These are phyloP conservation scores for Melanogaster broomeanus DNA, from an alignment of 768 basidiomycete genomes.

Conservation along the genomic window DNA sequence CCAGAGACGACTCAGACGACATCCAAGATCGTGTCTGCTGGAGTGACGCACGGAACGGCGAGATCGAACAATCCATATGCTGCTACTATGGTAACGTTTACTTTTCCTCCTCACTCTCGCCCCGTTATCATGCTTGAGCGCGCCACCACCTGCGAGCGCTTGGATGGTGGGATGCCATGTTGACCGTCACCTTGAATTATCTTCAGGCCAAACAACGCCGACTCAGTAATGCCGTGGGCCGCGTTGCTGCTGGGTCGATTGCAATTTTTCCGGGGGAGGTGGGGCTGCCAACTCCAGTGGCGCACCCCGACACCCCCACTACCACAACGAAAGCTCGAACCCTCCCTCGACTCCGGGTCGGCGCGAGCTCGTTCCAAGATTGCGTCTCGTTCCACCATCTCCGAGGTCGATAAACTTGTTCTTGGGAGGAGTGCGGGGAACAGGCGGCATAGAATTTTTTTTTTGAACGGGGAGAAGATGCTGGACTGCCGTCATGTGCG, in stretches of 20 bases:
- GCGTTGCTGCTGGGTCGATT: conserved; percentile 58
- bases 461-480: no score
- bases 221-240: conserved; percentile 44
- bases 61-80: conserved; percentile 39
- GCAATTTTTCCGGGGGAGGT: conserved; percentile 38
- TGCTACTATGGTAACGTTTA: conserved; percentile 32
- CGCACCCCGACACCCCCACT: conserved; percentile 12
- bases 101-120: background rate
- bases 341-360: conserved; percentile 9
- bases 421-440: conserved; percentile 28
- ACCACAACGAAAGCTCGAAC: conserved; percentile 11
- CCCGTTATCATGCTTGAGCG: no score
- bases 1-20: conserved; percentile 46
- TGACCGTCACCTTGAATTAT: background rate
- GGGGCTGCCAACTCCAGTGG: no score
- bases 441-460: no score
- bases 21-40: conserved; percentile 42
- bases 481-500: no score
- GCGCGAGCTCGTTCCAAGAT: conserved; percentile 26
- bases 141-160: no score
- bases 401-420: conserved; percentile 28
- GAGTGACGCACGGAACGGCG: conserved; percentile 37
- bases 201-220: conserved; percentile 40
- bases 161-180: no score
- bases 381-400: conserved; percentile 10